Evolutionary conservation across 2,329 filamentous ascomycete species (phyloP).

Genomic region (Aureobasidium zeae): DNA sequence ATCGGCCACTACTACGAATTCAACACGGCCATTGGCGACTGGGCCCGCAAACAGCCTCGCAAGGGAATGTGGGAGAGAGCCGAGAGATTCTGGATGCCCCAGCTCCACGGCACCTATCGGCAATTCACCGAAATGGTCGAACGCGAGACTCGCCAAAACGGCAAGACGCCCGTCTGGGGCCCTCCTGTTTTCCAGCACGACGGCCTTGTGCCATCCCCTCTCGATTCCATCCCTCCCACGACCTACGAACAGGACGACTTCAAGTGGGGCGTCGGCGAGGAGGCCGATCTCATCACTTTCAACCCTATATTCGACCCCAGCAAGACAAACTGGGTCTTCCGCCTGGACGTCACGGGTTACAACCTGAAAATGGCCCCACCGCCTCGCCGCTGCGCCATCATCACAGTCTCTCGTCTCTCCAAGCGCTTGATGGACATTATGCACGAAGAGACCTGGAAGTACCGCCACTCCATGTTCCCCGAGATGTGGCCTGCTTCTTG

Average conservation of each 20-base stretch:
- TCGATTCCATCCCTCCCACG: conserved; percentile 55
- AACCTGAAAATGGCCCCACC: conserved; percentile 45
- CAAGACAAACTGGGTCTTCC: conserved; percentile 64
- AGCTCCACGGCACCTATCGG: conserved; percentile 57
- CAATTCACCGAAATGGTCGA: conserved; percentile 59
- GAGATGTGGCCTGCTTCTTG: conserved; percentile 72
- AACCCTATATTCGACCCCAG: conserved; percentile 71
- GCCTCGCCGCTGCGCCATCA: conserved; percentile 66
- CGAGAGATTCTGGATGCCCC: conserved; percentile 63
- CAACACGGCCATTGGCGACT: conserved; percentile 55
- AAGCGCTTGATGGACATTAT: conserved; percentile 63
- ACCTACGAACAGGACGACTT: conserved; percentile 55
- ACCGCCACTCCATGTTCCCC: conserved; percentile 63
- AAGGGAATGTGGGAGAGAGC: conserved; percentile 66
- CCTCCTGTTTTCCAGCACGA: conserved; percentile 37
- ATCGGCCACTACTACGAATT: conserved; percentile 79
- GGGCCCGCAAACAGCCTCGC: conserved; percentile 58
- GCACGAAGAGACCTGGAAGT: conserved; percentile 65
- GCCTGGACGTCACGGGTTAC: conserved; percentile 60
- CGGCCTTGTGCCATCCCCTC: conserved; percentile 48
- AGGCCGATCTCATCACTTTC: conserved; percentile 64
- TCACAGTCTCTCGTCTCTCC: conserved; percentile 66
- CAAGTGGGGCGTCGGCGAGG: conserved; percentile 66
- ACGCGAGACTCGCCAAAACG: conserved; percentile 42
- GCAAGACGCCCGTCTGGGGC: conserved; percentile 56